A percentile compares a stretch with the other conserved stretches of the same genome.
Evolutionary conservation across 805 yeast species (phyloP).

Genomic region (Barnettozyma pratensis): DNA sequence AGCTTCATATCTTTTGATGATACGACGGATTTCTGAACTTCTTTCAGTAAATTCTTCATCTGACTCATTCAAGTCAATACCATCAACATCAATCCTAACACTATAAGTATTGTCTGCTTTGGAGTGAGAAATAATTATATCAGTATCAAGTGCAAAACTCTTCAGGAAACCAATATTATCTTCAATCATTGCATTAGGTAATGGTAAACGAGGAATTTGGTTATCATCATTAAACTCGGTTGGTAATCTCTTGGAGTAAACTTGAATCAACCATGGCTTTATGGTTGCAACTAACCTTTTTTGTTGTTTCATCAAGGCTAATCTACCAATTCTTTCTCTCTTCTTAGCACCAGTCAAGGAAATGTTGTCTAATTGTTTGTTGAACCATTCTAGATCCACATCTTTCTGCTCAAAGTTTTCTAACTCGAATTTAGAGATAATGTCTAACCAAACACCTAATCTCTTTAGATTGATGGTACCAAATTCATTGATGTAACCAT

Average conservation of each 20-base stretch:
- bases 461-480: slow-evolving; percentile 78
- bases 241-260: slow-evolving; percentile 27
- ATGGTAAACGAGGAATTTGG: slow-evolving; percentile 35
- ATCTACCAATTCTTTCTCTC: slow-evolving; percentile 60
- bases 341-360: slow-evolving; percentile 68
- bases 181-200: slow-evolving; percentile 37
- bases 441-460: slow-evolving; percentile 69
- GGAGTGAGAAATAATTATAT: slow-evolving; percentile 62
- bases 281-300: slow-evolving; percentile 59
- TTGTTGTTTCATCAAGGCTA: slow-evolving; percentile 65
- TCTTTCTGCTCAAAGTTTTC: slow-evolving; percentile 82
- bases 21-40: slow-evolving; percentile 43
- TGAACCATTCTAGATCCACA: slow-evolving; percentile 88
- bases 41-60: slow-evolving; percentile 60
- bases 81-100: slow-evolving; percentile 66
- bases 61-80: slow-evolving; percentile 61
- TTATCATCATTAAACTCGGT: slow-evolving; percentile 25
- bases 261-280: slow-evolving; percentile 42
- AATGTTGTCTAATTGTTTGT: slow-evolving; percentile 74
- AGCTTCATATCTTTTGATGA: slow-evolving; percentile 59
- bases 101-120: slow-evolving; percentile 49
- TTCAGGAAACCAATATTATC: slow-evolving; percentile 56
- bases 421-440: slow-evolving; percentile 72
- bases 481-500: slow-evolving; percentile 78
- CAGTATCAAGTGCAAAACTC: slow-evolving; percentile 60